Percentiles rank a stretch among this genome's conserved stretches.
Evolutionary conservation across 139 green algal species (phyloP).

Genomic region (Penium margaritaceum): DNA sequence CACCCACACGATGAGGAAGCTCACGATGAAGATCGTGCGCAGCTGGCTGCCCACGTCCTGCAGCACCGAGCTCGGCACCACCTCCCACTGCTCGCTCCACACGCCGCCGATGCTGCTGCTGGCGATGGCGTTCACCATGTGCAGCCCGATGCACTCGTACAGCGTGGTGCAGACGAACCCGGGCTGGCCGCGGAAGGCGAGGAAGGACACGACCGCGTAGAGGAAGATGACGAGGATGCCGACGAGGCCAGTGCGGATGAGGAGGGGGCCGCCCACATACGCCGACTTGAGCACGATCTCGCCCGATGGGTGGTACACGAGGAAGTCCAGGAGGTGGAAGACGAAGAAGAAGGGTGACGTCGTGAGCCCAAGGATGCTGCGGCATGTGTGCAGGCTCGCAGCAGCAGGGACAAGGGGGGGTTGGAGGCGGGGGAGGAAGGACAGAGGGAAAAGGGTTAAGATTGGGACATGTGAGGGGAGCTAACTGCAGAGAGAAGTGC

Average conservation of each 20-base stretch:
- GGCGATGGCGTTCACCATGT: constrained; percentile 23
- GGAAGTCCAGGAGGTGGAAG: constrained; percentile 33
- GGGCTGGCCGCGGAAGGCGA: constrained; percentile 20
- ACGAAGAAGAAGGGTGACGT: constrained; percentile 38
- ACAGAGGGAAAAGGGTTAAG: neutral
- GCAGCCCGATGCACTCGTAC: constrained; percentile 38
- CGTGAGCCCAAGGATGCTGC: constrained; percentile 9
- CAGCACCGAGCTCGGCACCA: constrained; percentile 2
- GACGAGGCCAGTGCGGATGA: constrained; percentile 24
- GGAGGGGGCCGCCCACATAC: constrained; percentile 27
- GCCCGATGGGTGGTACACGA: constrained; percentile 31
- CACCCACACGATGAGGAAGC: constrained; percentile 43
- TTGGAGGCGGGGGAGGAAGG: neutral
- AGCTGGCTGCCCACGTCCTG: constrained; percentile 19
- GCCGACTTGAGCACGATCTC: constrained; percentile 24
- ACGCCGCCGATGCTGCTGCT: constrained; percentile 15
- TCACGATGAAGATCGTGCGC: constrained; percentile 25
- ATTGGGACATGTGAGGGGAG: no score
- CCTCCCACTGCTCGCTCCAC: constrained; percentile 1
- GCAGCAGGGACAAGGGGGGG: neutral
- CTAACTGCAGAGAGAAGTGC: neutral
- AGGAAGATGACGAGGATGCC: constrained; percentile 39
- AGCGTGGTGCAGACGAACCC: constrained; percentile 38
- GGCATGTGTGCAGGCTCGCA: no score
- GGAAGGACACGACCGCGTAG: constrained; percentile 30